phyloP scores from a whole-genome alignment of 805 yeast species.

The Metschnikowia borealis region DNA sequence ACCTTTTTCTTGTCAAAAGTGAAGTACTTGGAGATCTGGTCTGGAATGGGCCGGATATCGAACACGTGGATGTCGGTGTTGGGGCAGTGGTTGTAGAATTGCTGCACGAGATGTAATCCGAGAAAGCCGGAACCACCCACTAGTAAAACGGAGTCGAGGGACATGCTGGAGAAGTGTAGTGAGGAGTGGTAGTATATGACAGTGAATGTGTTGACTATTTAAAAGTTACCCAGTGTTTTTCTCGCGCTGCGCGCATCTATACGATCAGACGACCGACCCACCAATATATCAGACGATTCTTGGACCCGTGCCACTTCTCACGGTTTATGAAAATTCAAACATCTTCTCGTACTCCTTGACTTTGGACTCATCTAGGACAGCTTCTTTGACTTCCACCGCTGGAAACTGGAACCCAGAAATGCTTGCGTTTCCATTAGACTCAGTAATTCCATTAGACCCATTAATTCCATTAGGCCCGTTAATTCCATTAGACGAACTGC shows the following conservation, averaged over 20 bases:
- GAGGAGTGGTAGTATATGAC: background rate
- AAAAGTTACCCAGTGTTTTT: slow-evolving; percentile 4
- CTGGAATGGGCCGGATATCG: slow-evolving; percentile 87
- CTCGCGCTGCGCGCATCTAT: slow-evolving; percentile 4
- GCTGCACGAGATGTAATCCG: slow-evolving; percentile 87
- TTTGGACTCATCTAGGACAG: slow-evolving; percentile 21
- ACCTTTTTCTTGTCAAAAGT: slow-evolving; percentile 63
- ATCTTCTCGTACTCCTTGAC: slow-evolving; percentile 25
- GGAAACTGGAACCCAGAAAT: slow-evolving; percentile 21
- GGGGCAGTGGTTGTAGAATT: slow-evolving; percentile 63
- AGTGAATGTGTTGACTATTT: slow-evolving; percentile 3
- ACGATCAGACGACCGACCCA: background rate
- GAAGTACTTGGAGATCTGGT: slow-evolving; percentile 62
- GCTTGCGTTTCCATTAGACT: background rate
- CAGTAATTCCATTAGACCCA: background rate
- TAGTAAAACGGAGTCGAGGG: slow-evolving; percentile 59
- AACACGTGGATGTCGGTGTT: slow-evolving; percentile 77
- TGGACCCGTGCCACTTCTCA: too few species aligned
- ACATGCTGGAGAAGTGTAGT: slow-evolving; percentile 5
- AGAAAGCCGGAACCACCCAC: slow-evolving; percentile 97
- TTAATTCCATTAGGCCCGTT: background rate
- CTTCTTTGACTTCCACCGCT: slow-evolving; percentile 17
- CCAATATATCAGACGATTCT: background rate
- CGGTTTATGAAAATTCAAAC: slow-evolving; percentile 22
- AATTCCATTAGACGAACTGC: background rate